phyloP scores from a whole-genome alignment of 2,329 filamentous ascomycete species.

The Colletotrichum destructivum region DNA sequence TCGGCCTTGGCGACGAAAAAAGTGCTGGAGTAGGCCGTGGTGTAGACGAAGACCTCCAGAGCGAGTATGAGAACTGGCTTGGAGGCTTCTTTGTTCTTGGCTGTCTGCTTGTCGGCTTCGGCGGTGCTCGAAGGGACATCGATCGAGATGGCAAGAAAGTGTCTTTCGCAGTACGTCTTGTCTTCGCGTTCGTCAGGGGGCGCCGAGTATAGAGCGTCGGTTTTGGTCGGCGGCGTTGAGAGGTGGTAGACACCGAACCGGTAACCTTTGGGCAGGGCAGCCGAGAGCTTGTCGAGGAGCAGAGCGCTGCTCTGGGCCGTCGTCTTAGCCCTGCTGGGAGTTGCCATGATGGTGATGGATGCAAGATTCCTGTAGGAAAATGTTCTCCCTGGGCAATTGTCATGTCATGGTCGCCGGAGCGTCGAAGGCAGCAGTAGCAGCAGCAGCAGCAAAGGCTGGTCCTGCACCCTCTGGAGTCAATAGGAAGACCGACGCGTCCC shows the following conservation, averaged over 20 bases:
- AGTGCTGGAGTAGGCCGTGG: slow-evolving; percentile 83
- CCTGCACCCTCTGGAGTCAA: background rate
- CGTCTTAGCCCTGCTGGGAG: slow-evolving; percentile 29
- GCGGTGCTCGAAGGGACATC: slow-evolving; percentile 47
- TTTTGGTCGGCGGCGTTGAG: slow-evolving; percentile 84
- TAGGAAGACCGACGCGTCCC: slow-evolving; percentile 28
- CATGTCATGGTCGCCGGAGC: slow-evolving; percentile 19
- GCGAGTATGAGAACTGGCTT: slow-evolving; percentile 81
- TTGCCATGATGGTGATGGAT: slow-evolving; percentile 45
- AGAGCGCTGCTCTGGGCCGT: slow-evolving; percentile 47
- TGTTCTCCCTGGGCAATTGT: background rate
- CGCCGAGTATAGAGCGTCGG: slow-evolving; percentile 83
- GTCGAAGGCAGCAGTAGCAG: background rate
- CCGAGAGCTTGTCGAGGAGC: slow-evolving; percentile 60
- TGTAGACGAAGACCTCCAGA: slow-evolving; percentile 90
- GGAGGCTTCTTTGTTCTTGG: slow-evolving; percentile 38
- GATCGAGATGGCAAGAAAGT: slow-evolving; percentile 75
- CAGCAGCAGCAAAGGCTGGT: background rate
- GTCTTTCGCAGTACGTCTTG: slow-evolving; percentile 87
- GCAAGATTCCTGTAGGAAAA: background rate
- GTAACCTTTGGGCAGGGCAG: slow-evolving; percentile 67
- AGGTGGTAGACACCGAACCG: slow-evolving; percentile 85
- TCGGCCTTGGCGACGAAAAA: slow-evolving; percentile 98
- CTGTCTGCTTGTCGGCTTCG: background rate
- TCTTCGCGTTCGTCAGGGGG: slow-evolving; percentile 80